Evolutionary conservation across 2,329 filamentous ascomycete species (phyloP).

Genomic region (Cladosporium velox): DNA sequence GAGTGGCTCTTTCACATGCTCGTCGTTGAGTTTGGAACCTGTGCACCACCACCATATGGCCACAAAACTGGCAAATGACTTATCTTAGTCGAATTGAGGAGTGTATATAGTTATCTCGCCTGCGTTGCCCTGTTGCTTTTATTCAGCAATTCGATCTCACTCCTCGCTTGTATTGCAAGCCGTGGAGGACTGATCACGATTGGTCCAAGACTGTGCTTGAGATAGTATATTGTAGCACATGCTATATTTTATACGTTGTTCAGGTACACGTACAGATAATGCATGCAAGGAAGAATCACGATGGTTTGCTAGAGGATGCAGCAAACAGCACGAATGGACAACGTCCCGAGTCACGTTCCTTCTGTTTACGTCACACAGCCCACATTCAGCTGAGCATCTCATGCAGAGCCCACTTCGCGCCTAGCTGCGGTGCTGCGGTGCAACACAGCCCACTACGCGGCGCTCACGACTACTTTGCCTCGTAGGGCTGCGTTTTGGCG

Average conservation of each 20-base stretch:
- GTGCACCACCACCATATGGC: neutral
- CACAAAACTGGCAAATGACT: neutral
- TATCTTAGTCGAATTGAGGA: neutral
- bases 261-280: neutral
- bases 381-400: conserved; percentile 9
- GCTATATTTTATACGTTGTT: neutral
- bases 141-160: neutral
- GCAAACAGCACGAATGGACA: conserved; percentile 2
- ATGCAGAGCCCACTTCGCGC: conserved; percentile 16
- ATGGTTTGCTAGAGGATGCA: neutral
- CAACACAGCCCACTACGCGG: conserved; percentile 7
- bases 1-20: too few relatives aligned
- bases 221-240: neutral
- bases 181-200: neutral
- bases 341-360: neutral
- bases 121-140: neutral
- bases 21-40: too few relatives aligned
- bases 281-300: neutral
- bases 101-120: neutral
- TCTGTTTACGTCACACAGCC: conserved; percentile 59
- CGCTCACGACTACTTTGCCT: neutral
- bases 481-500: neutral
- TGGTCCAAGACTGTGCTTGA: neutral
- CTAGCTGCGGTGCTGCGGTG: conserved; percentile 5
- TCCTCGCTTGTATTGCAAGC: neutral